Evolutionary conservation across 148 eudicot species (phyloP).

Genomic region (Simmondsia chinensis): DNA sequence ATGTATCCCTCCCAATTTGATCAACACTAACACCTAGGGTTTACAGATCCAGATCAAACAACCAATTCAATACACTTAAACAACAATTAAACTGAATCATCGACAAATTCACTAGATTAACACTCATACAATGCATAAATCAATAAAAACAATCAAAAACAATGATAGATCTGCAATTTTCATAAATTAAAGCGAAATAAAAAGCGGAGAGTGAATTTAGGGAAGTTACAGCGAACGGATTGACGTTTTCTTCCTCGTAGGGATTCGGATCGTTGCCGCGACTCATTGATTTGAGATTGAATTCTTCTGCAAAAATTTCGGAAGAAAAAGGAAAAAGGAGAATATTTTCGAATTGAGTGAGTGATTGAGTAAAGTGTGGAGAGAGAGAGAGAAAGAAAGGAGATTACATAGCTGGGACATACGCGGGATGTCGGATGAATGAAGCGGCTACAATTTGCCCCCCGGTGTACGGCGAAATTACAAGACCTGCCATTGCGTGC

Average conservation of each 20-base stretch:
- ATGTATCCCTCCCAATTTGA: not conserved
- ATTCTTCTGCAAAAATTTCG: slow-evolving; percentile 6
- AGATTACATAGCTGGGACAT: not conserved
- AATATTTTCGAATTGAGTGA: not conserved
- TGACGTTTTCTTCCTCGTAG: slow-evolving; percentile 63
- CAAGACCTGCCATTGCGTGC: no score
- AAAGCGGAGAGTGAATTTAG: not conserved
- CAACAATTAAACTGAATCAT: no score
- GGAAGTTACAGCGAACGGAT: slow-evolving; percentile 68
- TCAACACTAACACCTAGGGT: not conserved
- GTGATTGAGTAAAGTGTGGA: no score
- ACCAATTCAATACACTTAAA: not conserved
- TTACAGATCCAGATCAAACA: slow-evolving; percentile 12
- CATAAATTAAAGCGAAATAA: slow-evolving; percentile 19
- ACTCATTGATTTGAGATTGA: slow-evolving; percentile 22
- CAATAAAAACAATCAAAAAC: not conserved
- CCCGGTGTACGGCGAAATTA: no score
- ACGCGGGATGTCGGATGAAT: slow-evolving; percentile 8
- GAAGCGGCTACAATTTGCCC: not conserved
- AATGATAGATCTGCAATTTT: no score
- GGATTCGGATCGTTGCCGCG: slow-evolving; percentile 43
- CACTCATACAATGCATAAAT: not conserved
- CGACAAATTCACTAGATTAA: not conserved
- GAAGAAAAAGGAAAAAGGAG: slow-evolving; percentile 1
- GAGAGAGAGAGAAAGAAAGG: slow-evolving; percentile 1